Conservation (phyloP, 1,284 basidiomycete genomes). For the Agaricales sp. region DNA sequence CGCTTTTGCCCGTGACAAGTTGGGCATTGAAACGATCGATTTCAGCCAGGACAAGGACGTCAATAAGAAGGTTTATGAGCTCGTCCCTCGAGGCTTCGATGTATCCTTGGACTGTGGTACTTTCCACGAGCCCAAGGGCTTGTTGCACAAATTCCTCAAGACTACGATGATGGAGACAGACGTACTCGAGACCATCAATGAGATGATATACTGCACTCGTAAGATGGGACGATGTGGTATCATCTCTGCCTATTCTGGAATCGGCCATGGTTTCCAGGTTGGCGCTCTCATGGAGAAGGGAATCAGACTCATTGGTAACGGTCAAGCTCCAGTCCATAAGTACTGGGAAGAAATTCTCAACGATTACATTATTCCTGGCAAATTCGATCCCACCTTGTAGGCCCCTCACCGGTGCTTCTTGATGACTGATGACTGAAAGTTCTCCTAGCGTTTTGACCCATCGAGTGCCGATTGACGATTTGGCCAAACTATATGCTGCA, state of each 20-base stretch:
- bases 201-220: conserved; percentile 51
- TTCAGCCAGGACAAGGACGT: conserved; percentile 51
- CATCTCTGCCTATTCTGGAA: conserved; percentile 55
- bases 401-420: too few species aligned
- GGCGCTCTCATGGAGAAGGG: conserved; percentile 77
- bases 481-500: conserved; percentile 42
- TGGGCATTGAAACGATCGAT: conserved; percentile 53
- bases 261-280: conserved; percentile 63
- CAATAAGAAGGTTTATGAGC: conserved; percentile 46
- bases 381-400: conserved; percentile 60
- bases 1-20: conserved; percentile 42
- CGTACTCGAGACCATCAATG: conserved; percentile 61
- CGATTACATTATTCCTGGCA: conserved; percentile 51
- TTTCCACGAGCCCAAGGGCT: conserved; percentile 62
- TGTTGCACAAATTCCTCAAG: conserved; percentile 61
- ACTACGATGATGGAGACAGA: conserved; percentile 70
- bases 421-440: conserved; percentile 4
- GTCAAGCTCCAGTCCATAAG: conserved; percentile 63
- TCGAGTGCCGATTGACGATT: conserved; percentile 54
- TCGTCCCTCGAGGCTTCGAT: conserved; percentile 56
- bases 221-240: conserved; percentile 58
- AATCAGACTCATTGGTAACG: conserved; percentile 58
- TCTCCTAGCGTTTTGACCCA: conserved; percentile 46
- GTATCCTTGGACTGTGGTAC: conserved; percentile 46
- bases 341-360: conserved; percentile 69